Conservation (phyloP, 805 yeast genomes). For the Ogataea philodendri region DNA sequence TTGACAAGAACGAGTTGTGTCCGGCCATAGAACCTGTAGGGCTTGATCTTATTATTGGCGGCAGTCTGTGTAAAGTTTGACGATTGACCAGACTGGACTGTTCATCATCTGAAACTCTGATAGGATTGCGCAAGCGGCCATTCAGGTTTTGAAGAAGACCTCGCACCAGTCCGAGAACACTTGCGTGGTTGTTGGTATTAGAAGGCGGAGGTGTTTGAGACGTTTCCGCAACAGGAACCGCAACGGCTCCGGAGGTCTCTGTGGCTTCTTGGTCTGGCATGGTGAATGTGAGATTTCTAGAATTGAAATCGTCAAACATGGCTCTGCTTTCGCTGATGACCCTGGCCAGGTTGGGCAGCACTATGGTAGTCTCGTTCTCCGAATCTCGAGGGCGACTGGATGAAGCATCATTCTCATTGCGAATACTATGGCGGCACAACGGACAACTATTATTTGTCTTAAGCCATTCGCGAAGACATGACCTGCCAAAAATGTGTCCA, state of each 20-base stretch:
- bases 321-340: slow-evolving; percentile 34
- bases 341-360: slow-evolving; percentile 36
- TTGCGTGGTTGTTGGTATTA: slow-evolving; percentile 12
- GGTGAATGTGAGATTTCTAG: slow-evolving; percentile 32
- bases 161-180: slow-evolving; percentile 26
- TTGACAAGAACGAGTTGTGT: slow-evolving; percentile 5
- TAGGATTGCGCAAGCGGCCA: slow-evolving; percentile 26
- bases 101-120: slow-evolving; percentile 13
- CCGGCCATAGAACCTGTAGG: slow-evolving; percentile 2
- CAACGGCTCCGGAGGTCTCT: slow-evolving; percentile 6
- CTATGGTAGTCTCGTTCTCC: slow-evolving; percentile 32
- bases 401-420: slow-evolving; percentile 27
- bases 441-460: slow-evolving; percentile 77
- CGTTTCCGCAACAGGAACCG: slow-evolving; percentile 3
- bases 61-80: slow-evolving; percentile 16
- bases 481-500: slow-evolving; percentile 79
- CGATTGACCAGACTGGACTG: slow-evolving; percentile 6
- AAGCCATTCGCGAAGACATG: slow-evolving; percentile 86
- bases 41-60: slow-evolving; percentile 15
- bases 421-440: slow-evolving; percentile 65
- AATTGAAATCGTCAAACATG: slow-evolving; percentile 31
- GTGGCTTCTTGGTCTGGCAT: slow-evolving; percentile 30
- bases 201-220: slow-evolving; percentile 4
- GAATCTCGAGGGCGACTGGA: slow-evolving; percentile 11
- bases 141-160: slow-evolving; percentile 25